Percentiles rank a stretch among this genome's conserved stretches.
phyloP scores from a whole-genome alignment of 2,329 filamentous ascomycete species.

The Aspergillus intermedius region DNA sequence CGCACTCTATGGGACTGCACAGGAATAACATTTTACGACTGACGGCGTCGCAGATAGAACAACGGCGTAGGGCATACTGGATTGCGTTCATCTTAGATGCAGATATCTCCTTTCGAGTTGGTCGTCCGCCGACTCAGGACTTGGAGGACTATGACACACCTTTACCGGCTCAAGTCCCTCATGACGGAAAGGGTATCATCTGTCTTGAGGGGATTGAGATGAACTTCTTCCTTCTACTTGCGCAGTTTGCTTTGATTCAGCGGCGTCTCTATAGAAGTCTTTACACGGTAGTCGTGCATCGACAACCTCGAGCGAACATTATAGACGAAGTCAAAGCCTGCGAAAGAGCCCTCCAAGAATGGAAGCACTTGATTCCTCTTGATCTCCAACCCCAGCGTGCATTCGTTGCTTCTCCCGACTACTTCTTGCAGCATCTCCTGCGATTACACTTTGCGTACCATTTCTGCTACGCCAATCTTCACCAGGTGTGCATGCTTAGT shows the following conservation, averaged over 20 bases:
- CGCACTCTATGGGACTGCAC: constrained; percentile 18
- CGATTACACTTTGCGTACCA: constrained; percentile 12
- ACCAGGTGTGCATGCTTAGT: constrained; percentile 5
- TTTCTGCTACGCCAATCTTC: constrained; percentile 12
- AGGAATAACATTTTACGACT: constrained; percentile 8
- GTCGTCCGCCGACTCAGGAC: constrained; percentile 14
- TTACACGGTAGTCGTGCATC: constrained; percentile 3
- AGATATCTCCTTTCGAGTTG: constrained; percentile 14
- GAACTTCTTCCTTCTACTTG: constrained; percentile 11
- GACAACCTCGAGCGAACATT: constrained; percentile 1
- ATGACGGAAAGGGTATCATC: constrained; percentile 8
- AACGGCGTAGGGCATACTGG: constrained; percentile 14
- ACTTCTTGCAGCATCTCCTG: constrained; percentile 9
- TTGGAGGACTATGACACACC: constrained; percentile 11
- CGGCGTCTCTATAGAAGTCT: constrained; percentile 7
- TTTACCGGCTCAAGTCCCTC: constrained; percentile 6
- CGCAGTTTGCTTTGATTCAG: constrained; percentile 12
- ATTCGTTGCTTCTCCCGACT: constrained; percentile 1
- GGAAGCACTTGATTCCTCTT: constrained; percentile 5
- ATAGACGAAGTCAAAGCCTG: constrained; percentile 5
- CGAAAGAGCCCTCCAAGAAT: constrained; percentile 8
- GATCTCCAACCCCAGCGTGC: constrained; percentile 2
- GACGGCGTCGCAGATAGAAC: constrained; percentile 8
- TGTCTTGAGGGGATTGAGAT: constrained; percentile 3
- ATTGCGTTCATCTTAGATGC: constrained; percentile 19